A percentile compares a stretch with the other conserved stretches of the same genome.
phyloP scores from a whole-genome alignment of 768 basidiomycete species.

The Mrakia gelida region DNA sequence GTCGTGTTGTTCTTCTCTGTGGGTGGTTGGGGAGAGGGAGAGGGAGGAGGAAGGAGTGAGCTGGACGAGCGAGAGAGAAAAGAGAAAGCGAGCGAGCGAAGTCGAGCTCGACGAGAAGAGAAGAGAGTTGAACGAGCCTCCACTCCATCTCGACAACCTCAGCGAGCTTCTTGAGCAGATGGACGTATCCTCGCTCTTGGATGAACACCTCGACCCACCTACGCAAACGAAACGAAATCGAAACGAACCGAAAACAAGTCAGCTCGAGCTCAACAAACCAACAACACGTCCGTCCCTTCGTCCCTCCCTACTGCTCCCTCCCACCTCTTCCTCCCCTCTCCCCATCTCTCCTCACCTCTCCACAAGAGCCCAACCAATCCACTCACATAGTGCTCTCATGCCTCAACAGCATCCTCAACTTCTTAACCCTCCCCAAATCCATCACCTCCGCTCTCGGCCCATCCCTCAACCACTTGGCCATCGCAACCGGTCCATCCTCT shows the following conservation, averaged over 20 bases:
- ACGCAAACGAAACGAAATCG: neutral
- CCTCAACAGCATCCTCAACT: conserved; percentile 74
- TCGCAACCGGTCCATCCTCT: conserved; percentile 16
- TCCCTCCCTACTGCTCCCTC: neutral
- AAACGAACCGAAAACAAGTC: neutral
- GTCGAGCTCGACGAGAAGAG: neutral
- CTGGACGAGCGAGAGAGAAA: neutral
- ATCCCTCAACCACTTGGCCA: conserved; percentile 31
- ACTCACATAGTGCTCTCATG: conserved; percentile 83
- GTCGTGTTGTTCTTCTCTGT: conserved; percentile 96
- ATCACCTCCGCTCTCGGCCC: conserved; percentile 60
- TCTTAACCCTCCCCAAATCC: conserved; percentile 82
- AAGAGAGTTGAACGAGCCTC: conserved; percentile 59
- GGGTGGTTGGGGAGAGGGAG: conserved; percentile 23
- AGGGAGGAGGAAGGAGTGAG: neutral
- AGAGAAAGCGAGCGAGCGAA: neutral
- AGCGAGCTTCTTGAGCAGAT: conserved; percentile 73
- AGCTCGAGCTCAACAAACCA: neutral
- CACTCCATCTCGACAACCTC: conserved; percentile 94
- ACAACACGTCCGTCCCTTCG: neutral
- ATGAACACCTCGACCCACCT: conserved; percentile 92
- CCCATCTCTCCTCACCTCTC: neutral
- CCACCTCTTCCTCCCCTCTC: neutral
- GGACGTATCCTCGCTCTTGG: conserved; percentile 74
- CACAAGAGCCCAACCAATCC: neutral